A percentile compares a stretch with the other conserved stretches of the same genome.
Conservation (phyloP, 805 yeast genomes). For the Wickerhamiella sergipiensis region DNA sequence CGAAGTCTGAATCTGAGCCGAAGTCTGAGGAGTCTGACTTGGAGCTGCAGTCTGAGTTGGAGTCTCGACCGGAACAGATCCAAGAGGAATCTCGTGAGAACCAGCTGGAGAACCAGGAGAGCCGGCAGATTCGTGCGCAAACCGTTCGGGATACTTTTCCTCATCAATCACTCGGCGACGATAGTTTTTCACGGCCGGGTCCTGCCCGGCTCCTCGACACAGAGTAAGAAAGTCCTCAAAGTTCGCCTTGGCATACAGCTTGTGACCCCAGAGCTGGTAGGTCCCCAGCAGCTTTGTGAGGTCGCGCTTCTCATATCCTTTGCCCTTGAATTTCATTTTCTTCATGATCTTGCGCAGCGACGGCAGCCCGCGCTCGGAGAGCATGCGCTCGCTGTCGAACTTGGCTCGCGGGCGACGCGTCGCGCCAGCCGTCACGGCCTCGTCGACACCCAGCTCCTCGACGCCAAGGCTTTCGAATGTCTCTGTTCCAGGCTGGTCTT, state of each 20-base stretch:
- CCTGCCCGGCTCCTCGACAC: conserved; percentile 35
- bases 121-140: neutral
- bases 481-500: conserved; percentile 6
- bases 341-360: conserved; percentile 26
- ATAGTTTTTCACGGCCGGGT: conserved; percentile 11
- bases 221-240: conserved; percentile 54
- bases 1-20: too few species aligned
- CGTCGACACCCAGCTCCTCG: conserved; percentile 16
- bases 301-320: conserved; percentile 37
- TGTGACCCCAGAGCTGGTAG: conserved; percentile 67
- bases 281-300: conserved; percentile 36
- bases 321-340: conserved; percentile 24
- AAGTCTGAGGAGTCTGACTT: too few species aligned
- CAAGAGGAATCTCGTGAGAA: too few species aligned
- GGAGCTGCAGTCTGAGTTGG: too few species aligned
- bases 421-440: conserved; percentile 1
- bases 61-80: too few species aligned
- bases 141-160: conserved; percentile 12
- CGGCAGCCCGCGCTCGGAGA: conserved; percentile 45
- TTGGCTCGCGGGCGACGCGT: conserved; percentile 13
- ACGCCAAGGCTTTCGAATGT: conserved; percentile 14
- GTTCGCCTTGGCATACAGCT: conserved; percentile 64
- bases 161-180: conserved; percentile 11
- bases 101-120: neutral
- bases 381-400: conserved; percentile 38